Base-by-base conservation (phyloP, 768 basidiomycete species). In the Termitomyces sp. region DNA sequence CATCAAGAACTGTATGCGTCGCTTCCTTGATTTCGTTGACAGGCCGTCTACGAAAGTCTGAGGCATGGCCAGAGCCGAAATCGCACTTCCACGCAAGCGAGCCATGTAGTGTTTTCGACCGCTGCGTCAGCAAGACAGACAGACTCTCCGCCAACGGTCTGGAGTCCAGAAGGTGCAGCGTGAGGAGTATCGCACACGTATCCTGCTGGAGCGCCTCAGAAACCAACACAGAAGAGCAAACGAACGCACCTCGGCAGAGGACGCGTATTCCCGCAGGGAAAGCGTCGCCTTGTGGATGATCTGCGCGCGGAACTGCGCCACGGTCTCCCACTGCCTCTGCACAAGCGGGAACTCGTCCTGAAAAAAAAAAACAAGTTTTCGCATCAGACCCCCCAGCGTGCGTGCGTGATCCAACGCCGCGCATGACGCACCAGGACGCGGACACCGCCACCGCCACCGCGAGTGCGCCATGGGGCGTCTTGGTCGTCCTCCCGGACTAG, bases 321-420 rank as follows among this genome's bases (percentile, higher is more conserved):
- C 83, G 1, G 83, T 78, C 56, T 96, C 95, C 95, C 94, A 98
- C 70, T 98, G 95, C 37, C 92, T 86, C 62, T 93, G 89, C 3
- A 93, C 83, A 5, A 98, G 75, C 28, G 94, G 92, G 61, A 95
- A 88, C 70, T 94, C 91, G 47, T 83, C 82, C 93, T 94, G 15
- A 46, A 41, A 23, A 23, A 23, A 23, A 23, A 23, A 23, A 23
- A 23, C 23, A 23, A 23, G 23, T 23, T 40, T 37, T 40, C 55
- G 23, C 8, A 33, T 49, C 3, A 52, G 49, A 47, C 15, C 9
- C 15, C 9, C 1, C 1, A n/a, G n/a, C n/a, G n/a, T n/a, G n/a
- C n/a, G n/a, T n/a, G 28, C 14, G 14, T 37, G 17, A 47, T 10
- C 31, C 14, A 31, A 45, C 21, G 17, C 26, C 48, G 33, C 8